Conservation (phyloP, 441 rosid genomes). For the Adansonia rubrostipa region DNA sequence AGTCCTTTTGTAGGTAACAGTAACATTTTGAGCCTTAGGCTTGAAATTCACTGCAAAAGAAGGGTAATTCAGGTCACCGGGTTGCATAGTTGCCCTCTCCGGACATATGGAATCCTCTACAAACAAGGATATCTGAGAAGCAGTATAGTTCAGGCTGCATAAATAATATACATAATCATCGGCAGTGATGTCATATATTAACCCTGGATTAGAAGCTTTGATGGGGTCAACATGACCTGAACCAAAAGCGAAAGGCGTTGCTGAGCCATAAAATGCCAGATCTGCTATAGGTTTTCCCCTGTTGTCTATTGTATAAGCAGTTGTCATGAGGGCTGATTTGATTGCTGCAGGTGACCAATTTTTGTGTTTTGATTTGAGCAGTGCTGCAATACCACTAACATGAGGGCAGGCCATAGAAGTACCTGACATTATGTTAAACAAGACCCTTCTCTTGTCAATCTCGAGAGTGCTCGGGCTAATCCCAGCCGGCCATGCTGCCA, state of each 20-base stretch:
- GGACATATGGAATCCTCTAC: slow-evolving; percentile 25
- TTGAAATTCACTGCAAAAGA: slow-evolving; percentile 41
- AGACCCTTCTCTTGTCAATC: slow-evolving; percentile 50
- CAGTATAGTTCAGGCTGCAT: slow-evolving; percentile 46
- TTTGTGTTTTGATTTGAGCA: slow-evolving; percentile 53
- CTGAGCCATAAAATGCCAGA: slow-evolving; percentile 30
- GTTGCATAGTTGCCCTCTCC: slow-evolving; percentile 14
- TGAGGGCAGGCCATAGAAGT: slow-evolving; percentile 82
- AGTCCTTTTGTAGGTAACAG: slow-evolving; percentile 32
- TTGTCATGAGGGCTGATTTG: slow-evolving; percentile 71
- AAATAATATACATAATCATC: slow-evolving; percentile 61
- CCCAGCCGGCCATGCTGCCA: slow-evolving; percentile 64
- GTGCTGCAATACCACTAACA: slow-evolving; percentile 59
- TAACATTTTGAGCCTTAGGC: slow-evolving; percentile 1
- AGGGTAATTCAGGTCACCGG: slow-evolving; percentile 49
- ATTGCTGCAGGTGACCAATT: slow-evolving; percentile 73
- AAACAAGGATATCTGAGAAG: slow-evolving; percentile 17
- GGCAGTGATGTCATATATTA: slow-evolving; percentile 50
- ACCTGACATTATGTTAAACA: slow-evolving; percentile 63
- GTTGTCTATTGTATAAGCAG: slow-evolving; percentile 56
- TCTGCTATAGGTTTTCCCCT: slow-evolving; percentile 49
- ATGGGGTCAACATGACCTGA: slow-evolving; percentile 60
- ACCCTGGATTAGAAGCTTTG: slow-evolving; percentile 56
- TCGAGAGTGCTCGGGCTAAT: slow-evolving; percentile 42
- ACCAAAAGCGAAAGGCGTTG: slow-evolving; percentile 57